A percentile compares a stretch with the other conserved stretches of the same genome.
Conservation (phyloP, 73 alveolate genomes). For the Paraurostyla sp. region DNA sequence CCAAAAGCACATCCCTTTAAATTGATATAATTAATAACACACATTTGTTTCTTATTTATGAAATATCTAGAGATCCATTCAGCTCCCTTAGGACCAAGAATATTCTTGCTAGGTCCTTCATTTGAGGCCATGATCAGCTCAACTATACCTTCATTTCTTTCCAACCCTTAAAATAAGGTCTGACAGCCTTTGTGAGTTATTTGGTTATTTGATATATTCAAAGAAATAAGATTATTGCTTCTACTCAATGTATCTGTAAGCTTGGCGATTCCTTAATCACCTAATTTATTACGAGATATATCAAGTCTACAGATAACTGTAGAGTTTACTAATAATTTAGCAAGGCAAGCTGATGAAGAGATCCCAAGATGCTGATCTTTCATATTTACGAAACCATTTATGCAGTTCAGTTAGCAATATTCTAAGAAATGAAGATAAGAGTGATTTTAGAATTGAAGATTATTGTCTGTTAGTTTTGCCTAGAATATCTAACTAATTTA, state of each 20-base stretch:
- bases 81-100: slow-evolving; percentile 11
- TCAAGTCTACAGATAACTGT: background rate
- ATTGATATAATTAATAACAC: background rate
- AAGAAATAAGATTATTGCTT: background rate
- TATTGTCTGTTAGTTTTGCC: background rate
- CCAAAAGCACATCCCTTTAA: slow-evolving; percentile 23
- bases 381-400: background rate
- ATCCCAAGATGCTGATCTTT: background rate
- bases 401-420: background rate
- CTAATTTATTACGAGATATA: background rate
- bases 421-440: background rate
- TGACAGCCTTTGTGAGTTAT: background rate
- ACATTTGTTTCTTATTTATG: background rate
- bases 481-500: background rate
- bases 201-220: background rate
- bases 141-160: background rate
- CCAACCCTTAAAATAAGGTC: background rate
- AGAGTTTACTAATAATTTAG: background rate
- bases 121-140: background rate
- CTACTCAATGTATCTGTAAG: background rate
- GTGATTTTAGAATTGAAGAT: background rate
- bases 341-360: background rate
- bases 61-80: background rate
- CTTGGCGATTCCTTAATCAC: background rate
- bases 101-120: slow-evolving; percentile 21